Conservation (phyloP, 345 rosid species). For the Camelina sativa region DNA sequence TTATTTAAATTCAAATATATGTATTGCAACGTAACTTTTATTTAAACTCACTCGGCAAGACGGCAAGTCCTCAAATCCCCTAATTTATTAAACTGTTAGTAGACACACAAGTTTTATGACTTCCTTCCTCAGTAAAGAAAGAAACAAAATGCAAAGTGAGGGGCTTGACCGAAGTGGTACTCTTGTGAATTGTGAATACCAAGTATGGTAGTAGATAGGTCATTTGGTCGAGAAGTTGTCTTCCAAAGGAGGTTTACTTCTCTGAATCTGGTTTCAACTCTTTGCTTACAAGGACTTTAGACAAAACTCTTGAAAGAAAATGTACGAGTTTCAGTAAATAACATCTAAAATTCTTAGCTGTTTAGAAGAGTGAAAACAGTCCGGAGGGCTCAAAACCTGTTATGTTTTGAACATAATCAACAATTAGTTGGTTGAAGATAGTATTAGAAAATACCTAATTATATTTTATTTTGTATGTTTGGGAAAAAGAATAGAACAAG, state of each 20-base stretch:
- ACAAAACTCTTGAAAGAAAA: too few relatives aligned
- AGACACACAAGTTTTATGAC: too few relatives aligned
- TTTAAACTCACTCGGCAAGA: too few relatives aligned
- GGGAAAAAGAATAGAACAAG: not conserved
- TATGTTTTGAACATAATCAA: too few relatives aligned
- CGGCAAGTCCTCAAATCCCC: too few relatives aligned
- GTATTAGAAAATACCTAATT: not conserved
- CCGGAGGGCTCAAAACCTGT: not conserved
- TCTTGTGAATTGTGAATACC: not conserved
- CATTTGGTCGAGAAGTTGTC: not conserved
- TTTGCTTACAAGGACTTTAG: too few relatives aligned
- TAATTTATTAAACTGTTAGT: too few relatives aligned
- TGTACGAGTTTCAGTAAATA: too few relatives aligned
- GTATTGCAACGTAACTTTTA: not conserved
- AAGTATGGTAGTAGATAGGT: not conserved
- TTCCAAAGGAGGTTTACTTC: not conserved
- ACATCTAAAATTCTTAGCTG: not conserved
- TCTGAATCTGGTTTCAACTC: too few relatives aligned
- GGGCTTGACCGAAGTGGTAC: not conserved
- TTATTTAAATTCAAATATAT: not conserved
- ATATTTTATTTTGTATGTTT: not conserved
- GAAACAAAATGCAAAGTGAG: not conserved
- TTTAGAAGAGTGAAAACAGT: constrained; percentile 4
- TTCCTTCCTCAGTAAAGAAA: not conserved
- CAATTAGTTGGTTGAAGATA: not conserved